Evolutionary conservation across 139 green algal genomes (phyloP).

Genomic region (Spirogloea muscicola): DNA sequence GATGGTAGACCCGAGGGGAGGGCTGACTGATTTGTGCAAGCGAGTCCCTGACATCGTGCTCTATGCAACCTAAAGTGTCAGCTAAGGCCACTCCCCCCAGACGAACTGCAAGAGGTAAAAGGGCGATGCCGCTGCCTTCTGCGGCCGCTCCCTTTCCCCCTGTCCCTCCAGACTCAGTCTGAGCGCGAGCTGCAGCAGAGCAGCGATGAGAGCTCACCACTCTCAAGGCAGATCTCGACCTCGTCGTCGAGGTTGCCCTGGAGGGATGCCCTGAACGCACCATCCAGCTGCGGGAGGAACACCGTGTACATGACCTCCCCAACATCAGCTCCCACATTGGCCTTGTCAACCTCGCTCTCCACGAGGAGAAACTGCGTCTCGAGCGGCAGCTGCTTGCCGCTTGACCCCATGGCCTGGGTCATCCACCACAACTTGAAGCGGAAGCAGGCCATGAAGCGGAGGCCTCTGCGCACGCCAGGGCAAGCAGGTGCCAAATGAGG

Average conservation of each 20-base stretch:
- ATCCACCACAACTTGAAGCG: slow-evolving; percentile 51
- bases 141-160: no score
- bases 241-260: slow-evolving; percentile 28
- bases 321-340: neutral
- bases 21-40: no score
- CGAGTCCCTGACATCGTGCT: no score
- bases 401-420: slow-evolving; percentile 30
- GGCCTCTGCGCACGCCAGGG: slow-evolving; percentile 6
- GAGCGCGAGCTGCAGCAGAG: no score
- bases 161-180: no score
- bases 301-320: slow-evolving; percentile 30
- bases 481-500: neutral
- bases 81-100: no score
- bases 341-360: neutral
- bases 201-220: no score
- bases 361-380: slow-evolving; percentile 46
- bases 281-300: slow-evolving; percentile 38
- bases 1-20: no score
- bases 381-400: slow-evolving; percentile 15
- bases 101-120: no score
- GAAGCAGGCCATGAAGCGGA: slow-evolving; percentile 36
- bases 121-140: no score
- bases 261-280: slow-evolving; percentile 31
- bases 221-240: slow-evolving; percentile 27
- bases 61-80: no score